Evolutionary conservation across 768 basidiomycete genomes (phyloP), one percentile per base, ranked within the genome.

Genomic region (Leccinum aurantiacum): DNA sequence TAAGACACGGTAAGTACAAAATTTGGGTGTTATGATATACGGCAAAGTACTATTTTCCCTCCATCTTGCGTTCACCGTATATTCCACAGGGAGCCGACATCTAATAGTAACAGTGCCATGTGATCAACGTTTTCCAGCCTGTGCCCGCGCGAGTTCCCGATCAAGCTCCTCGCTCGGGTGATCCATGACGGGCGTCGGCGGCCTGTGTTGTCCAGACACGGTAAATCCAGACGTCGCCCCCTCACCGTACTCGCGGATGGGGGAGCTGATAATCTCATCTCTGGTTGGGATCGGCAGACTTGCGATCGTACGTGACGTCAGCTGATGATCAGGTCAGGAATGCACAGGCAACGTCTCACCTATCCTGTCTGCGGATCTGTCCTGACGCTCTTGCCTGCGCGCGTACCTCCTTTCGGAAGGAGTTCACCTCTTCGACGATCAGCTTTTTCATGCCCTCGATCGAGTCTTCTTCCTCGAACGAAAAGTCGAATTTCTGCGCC

Each of bases 401-500:
- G 57, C 96, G 85, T 8, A 98, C 95, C 71, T 95, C 88, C 9
- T 89, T 83, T 38, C 97, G 86, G 86, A 99, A 98, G 13, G 82
- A 72, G 61, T 86, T 86, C 41, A 98, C 96, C 74, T 98, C 95
- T 29, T 95, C 86, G 24, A 98, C 86, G 66, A 99, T 99, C 71
- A 98, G 75, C 63, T 84, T 86, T 76, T 96, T 93, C 97, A 99
- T 99, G 9, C 97, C 97, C 49, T 96, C 93, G 64, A 96, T 95
- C 59, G 86, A 87, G 61, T 99, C 97, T 76, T 98, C 97, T 64
- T 91, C 90, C 76, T 99, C 97, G 67, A 99, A 99, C 17, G 86
- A 82, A 70, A 99, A 98, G 75, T 98, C 94, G 66, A 99, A 98
- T 80, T 90, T 87, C 90, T 65, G 33, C 8, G 9, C 48, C 25